A percentile compares a stretch with the other conserved stretches of the same genome.
Conservation (phyloP, 2,329 filamentous ascomycete genomes). For the Huntiella abstrusa region DNA sequence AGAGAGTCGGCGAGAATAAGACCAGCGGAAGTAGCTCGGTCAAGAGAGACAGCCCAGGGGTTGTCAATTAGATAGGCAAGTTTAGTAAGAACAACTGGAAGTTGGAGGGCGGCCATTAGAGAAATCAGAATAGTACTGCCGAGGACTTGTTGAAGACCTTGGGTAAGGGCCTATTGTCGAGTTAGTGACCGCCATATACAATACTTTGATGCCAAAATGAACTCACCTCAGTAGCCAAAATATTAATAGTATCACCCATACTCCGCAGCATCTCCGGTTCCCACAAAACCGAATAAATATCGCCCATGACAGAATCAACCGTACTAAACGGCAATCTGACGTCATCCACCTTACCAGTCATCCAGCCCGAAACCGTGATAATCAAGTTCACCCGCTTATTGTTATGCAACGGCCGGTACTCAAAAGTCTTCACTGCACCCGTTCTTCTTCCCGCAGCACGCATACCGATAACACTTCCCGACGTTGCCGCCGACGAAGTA, state of each 20-base stretch:
- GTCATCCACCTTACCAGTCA: constrained; percentile 95
- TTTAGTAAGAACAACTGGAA: constrained; percentile 87
- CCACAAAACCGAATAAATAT: constrained; percentile 93
- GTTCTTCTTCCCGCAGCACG: constrained; percentile 74
- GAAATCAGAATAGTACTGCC: constrained; percentile 74
- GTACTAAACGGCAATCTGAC: constrained; percentile 91
- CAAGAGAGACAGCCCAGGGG: constrained; percentile 91
- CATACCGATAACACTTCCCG: constrained; percentile 70
- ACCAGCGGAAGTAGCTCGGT: constrained; percentile 72
- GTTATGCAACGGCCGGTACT: constrained; percentile 91
- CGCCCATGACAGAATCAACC: constrained; percentile 92
- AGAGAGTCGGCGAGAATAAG: constrained; percentile 88
- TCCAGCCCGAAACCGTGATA: constrained; percentile 90
- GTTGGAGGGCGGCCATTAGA: constrained; percentile 79
- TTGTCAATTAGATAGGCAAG: constrained; percentile 94
- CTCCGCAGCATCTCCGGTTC: constrained; percentile 95
- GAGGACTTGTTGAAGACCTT: constrained; percentile 87
- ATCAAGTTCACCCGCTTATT: constrained; percentile 95
- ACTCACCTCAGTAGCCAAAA: constrained; percentile 84
- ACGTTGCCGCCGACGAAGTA: constrained; percentile 70
- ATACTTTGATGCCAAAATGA: constrained; percentile 13
- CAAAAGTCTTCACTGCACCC: constrained; percentile 85
- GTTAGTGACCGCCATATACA: background rate
- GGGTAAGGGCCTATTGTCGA: constrained; percentile 57
- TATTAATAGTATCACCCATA: constrained; percentile 98